Evolutionary conservation across 257 asterid genomes (phyloP), one percentile per base, ranked within the genome.

Genomic region (Leonotis leonurus): DNA sequence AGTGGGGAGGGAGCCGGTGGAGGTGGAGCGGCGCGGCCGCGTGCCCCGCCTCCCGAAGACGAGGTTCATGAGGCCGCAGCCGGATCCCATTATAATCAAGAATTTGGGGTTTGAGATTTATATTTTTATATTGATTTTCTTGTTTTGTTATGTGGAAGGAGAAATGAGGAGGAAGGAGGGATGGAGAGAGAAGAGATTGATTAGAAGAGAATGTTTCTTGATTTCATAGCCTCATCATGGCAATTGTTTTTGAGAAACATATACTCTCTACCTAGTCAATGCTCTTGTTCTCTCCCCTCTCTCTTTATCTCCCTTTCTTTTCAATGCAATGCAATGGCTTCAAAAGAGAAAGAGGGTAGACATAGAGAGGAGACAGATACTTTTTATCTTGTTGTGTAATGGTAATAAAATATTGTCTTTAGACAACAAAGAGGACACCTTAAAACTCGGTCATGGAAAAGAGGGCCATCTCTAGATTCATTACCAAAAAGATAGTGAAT

Each of bases 51-150:
- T 81, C 6, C 95, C 85, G 41, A 89, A 86, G 56, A 89, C 80
- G 13, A 74, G 85, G 40, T 50, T 77, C 14, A 86, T 52, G 20
- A 89, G 71, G 39, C 95, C 93, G 71, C 96, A 89, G 3, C 95
- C 90, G 3, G 93, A 66, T 56, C 32, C 78, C 60, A 54, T 86
- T 36, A 88, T 78, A 40, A 21, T 40, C 30, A 27, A 37, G 26
- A 13, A 63, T 14, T 5, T 3, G 20, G 0, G 24, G 7, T 6
- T 1, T n/a, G 10, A 3, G 13, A 43, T 13, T 26, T 58, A 21
- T 17, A n/a, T n/a, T 33, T 0, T 33, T 33, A 1, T 39, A 39
- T 13, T 12, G 4, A 17, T 43, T 20, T 2, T 4, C n/a, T n/a
- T n/a, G n/a, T 37, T 1, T 12, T 9, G 8, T 16, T 43, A 20